Percentiles rank a stretch among this genome's conserved stretches.
Conservation (phyloP, 2,329 filamentous ascomycete species). For the Pyrenophora graminea region DNA sequence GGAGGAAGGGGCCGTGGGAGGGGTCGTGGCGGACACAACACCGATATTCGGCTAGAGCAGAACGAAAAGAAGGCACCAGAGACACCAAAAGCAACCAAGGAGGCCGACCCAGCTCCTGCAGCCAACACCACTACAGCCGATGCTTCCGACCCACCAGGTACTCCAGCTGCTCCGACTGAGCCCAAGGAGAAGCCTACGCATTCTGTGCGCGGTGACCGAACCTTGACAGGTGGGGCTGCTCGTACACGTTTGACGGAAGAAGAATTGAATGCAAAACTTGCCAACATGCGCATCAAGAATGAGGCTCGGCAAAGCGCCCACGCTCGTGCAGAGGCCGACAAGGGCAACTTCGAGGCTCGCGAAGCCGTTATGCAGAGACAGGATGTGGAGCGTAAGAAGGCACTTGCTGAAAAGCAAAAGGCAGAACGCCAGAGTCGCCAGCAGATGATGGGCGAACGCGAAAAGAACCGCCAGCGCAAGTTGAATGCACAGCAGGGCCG, state of each 20-base stretch:
- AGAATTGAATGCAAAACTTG: slow-evolving; percentile 65
- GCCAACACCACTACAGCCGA: slow-evolving; percentile 10
- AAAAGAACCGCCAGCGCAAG: slow-evolving; percentile 64
- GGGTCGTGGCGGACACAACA: slow-evolving; percentile 22
- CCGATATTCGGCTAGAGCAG: slow-evolving; percentile 20
- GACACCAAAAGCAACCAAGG: slow-evolving; percentile 26
- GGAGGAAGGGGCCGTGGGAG: slow-evolving; percentile 34
- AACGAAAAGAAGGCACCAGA: slow-evolving; percentile 20
- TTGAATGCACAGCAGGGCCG: slow-evolving; percentile 61
- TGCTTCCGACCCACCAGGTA: slow-evolving; percentile 14
- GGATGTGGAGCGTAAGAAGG: slow-evolving; percentile 47
- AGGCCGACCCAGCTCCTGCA: slow-evolving; percentile 26
- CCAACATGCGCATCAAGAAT: slow-evolving; percentile 65
- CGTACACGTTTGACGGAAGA: slow-evolving; percentile 61
- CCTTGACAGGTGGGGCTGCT: slow-evolving; percentile 38
- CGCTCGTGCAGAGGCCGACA: slow-evolving; percentile 69
- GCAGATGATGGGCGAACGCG: slow-evolving; percentile 65
- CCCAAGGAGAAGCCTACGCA: slow-evolving; percentile 31
- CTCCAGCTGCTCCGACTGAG: slow-evolving; percentile 24
- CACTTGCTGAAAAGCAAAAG: slow-evolving; percentile 43
- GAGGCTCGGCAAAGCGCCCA: slow-evolving; percentile 64
- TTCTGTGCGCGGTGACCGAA: slow-evolving; percentile 42
- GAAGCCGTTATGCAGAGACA: slow-evolving; percentile 63
- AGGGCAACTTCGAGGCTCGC: slow-evolving; percentile 65
- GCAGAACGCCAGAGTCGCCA: slow-evolving; percentile 58